Base-by-base conservation (phyloP, 148 eudicot genomes). In the Linanthus parryae region DNA sequence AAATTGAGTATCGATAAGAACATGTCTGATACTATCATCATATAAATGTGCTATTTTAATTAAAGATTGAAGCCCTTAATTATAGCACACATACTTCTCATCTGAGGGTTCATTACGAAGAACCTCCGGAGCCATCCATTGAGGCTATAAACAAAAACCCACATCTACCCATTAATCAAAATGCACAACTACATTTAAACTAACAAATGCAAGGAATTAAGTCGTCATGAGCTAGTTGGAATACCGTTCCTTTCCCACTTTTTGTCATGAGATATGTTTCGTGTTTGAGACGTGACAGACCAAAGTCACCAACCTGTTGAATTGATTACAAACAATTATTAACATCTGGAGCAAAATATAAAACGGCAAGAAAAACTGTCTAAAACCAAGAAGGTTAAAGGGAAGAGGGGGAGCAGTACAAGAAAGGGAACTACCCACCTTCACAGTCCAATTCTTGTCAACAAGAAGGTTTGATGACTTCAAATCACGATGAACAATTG, bases 111-210 rank as follows among this genome's bases (percentile, higher is more conserved):
- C 97, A 62, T 80, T 85, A 20, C 97, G 91, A 62, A 89, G 91
- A 67, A 82, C 91, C 74, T 89, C 97, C 15, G 97, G 97, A 50
- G 97, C 97, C 97, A 89, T 89, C 97, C 97, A 89, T 56, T 89
- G 97, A 54, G 97, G 95, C 97, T 89, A 63, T 64, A 83, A 47
- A 29, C 31, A 14, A 24, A 36, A 63, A 48, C 35, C 31, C 34
- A 20, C n/a, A 42, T 26, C 15, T 15, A 14, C n/a, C n/a, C n/a
- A n/a, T n/a, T n/a, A n/a, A n/a, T n/a, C 23, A 26, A 10, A 16
- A 16, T 16, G 28, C 21, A 61, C 23, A 21, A 18, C 29, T 29
- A 29, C n/a, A 39, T 11, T 4, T 16, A n/a, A n/a, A n/a, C n/a
- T n/a, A n/a, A n/a, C n/a, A n/a, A 5, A 25, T 39, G 7, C 14